A percentile compares a stretch with the other conserved stretches of the same genome.
Evolutionary conservation across 179 eudicot species (phyloP).

Genomic region (Actinidia chinensis): DNA sequence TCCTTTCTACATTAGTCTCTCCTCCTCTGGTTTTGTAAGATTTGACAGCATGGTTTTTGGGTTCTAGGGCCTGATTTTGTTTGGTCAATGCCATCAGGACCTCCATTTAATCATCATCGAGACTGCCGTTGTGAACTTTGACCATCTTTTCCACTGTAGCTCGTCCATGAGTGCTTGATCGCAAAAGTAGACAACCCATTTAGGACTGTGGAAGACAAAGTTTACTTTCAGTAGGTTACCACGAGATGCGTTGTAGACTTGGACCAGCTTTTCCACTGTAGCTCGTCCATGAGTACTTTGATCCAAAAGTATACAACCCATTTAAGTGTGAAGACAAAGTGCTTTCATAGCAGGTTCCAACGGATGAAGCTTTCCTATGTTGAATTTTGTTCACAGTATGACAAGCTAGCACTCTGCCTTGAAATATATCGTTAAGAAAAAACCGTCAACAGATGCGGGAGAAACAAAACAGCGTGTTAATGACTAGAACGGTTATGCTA

Average conservation of each 20-base stretch:
- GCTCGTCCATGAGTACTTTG: too few species aligned
- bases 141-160: slow-evolving; percentile 43
- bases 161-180: slow-evolving; percentile 46
- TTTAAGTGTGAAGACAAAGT: slow-evolving; percentile 43
- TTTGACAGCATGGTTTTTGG: slow-evolving; percentile 62
- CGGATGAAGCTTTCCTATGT: slow-evolving; percentile 45
- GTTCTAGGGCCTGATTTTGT: slow-evolving; percentile 75
- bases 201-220: too few species aligned
- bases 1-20: slow-evolving; percentile 66
- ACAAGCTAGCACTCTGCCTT: slow-evolving; percentile 65
- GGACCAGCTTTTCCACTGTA: too few species aligned
- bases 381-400: slow-evolving; percentile 36
- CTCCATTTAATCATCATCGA: slow-evolving; percentile 42
- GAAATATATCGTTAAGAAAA: slow-evolving; percentile 18
- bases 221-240: too few species aligned
- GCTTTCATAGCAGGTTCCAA: slow-evolving; percentile 45
- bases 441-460: background rate
- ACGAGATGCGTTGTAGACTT: too few species aligned
- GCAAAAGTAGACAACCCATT: slow-evolving; percentile 52
- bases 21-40: slow-evolving; percentile 79
- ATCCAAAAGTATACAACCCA: too few species aligned
- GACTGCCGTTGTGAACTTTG: slow-evolving; percentile 44
- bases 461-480: slow-evolving; percentile 1
- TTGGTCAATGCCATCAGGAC: slow-evolving; percentile 51
- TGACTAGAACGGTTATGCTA: background rate